Evolutionary conservation across 2,329 filamentous ascomycete species (phyloP), one percentile per base, ranked within the genome.

Genomic region (Bisporella sp.): DNA sequence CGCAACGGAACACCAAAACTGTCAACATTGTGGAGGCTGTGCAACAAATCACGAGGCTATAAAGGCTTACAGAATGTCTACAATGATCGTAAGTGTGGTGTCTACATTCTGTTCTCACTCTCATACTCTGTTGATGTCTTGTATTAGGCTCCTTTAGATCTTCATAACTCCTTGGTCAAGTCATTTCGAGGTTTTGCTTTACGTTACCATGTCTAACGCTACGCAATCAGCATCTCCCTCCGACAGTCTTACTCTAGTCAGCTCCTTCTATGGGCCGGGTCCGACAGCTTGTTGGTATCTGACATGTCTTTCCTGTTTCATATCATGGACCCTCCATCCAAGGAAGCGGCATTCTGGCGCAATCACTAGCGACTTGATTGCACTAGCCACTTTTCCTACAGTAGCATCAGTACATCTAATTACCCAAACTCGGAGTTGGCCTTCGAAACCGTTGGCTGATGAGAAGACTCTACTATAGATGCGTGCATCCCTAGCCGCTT

Each of bases 231-330:
- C 41, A 12, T 31, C 33, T 31, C 4, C 37, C 5, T 47, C 31
- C 28, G 35, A 41, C 31, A 30, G 12, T 13, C 33, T 41, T 47
- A 29, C 46, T 5, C 28, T 47, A 5, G 46, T 47, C n/a, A 47
- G 41, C 28, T 47, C 35, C 1, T 47, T 41, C 13, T 47, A 47
- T 31, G 46, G 46, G 4, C 46, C 35, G 40, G 46, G 46, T 8
- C 5, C 46, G 5, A 47, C 46, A 41, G 35, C 46, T 31, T 47
- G 35, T 31, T 47, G 46, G 46, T 47, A 47, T n/a, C 33, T 47
- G 11, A 41, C 12, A 41, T 31, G 46, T 37, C 35, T 47, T 31
- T 41, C 35, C 21, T 47, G 46, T n/a, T 37, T 47, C 33, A 41
- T 47, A 41, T 40, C 35, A 41, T 47, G 29, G 46, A 21, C 21